phyloP scores from a whole-genome alignment of 1,284 basidiomycete genomes.

The Entoloma clypeatum region DNA sequence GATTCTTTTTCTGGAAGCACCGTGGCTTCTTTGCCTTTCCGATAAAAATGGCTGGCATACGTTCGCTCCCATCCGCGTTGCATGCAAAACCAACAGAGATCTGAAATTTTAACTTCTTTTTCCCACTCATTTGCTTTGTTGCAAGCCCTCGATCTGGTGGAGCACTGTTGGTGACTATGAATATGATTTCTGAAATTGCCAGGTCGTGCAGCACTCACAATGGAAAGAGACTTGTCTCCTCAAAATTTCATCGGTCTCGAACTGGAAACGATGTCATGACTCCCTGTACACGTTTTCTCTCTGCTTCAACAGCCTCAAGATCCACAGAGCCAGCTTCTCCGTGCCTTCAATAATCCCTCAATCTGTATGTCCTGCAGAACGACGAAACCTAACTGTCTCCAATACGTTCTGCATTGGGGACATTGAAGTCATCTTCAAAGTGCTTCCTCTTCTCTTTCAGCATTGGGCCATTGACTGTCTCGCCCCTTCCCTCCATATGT shows the following conservation, averaged over 20 bases:
- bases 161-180: constrained; percentile 7
- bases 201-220: constrained; percentile 1
- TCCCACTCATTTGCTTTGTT: constrained; percentile 25
- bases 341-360: constrained; percentile 29
- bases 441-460: constrained; percentile 23
- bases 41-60: constrained; percentile 29
- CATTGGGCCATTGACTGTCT: constrained; percentile 28
- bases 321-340: constrained; percentile 38
- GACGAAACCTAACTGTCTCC: constrained; percentile 27
- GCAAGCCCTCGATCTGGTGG: constrained; percentile 30
- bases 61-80: constrained; percentile 32
- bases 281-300: constrained; percentile 20
- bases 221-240: constrained; percentile 34
- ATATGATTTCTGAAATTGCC: background rate
- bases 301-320: constrained; percentile 22
- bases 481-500: constrained; percentile 26
- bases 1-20: constrained; percentile 25
- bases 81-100: constrained; percentile 26
- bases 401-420: constrained; percentile 26
- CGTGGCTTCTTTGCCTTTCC: constrained; percentile 29
- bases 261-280: constrained; percentile 18
- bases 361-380: constrained; percentile 28
- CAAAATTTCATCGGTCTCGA: constrained; percentile 31
- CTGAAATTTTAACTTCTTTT: constrained; percentile 28
- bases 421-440: constrained; percentile 27